phyloP scores from a whole-genome alignment of 1,284 basidiomycete species.

The Vanrija sp. region DNA sequence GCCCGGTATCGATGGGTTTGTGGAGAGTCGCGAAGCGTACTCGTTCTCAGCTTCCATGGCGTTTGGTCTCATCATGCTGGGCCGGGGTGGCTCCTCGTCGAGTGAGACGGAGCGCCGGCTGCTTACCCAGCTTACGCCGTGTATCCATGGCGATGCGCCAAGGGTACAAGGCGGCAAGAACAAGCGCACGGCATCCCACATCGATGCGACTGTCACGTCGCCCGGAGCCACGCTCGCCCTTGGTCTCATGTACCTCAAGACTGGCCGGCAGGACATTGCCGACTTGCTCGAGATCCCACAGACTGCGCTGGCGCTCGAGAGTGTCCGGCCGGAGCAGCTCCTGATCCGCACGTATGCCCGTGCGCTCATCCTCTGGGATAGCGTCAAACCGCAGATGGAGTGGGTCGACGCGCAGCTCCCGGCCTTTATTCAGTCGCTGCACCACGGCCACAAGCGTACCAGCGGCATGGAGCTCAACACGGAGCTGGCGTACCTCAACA shows the following conservation, averaged over 20 bases:
- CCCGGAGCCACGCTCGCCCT: conserved; percentile 86
- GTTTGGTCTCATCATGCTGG: conserved; percentile 95
- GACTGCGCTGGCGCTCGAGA: conserved; percentile 70
- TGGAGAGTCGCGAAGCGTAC: conserved; percentile 85
- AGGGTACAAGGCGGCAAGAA: conserved; percentile 9
- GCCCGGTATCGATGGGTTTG: conserved; percentile 71
- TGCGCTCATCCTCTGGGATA: conserved; percentile 83
- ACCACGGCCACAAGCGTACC: conserved; percentile 51
- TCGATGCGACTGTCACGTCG: conserved; percentile 81
- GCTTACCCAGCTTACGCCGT: conserved; percentile 61
- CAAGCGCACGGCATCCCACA: conserved; percentile 2
- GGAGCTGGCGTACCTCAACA: conserved; percentile 82
- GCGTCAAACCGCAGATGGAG: conserved; percentile 64
- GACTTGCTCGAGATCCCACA: conserved; percentile 79
- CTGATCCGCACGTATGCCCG: conserved; percentile 74
- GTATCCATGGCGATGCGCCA: conserved; percentile 65
- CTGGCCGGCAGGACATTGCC: conserved; percentile 75
- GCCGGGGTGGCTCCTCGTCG: conserved; percentile 62
- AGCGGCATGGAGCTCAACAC: conserved; percentile 61
- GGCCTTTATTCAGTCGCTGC: conserved; percentile 60
- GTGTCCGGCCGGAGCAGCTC: conserved; percentile 81
- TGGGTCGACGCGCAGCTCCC: conserved; percentile 82
- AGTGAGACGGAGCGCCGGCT: conserved; percentile 63
- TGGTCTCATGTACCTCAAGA: conserved; percentile 87
- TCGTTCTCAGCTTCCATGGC: conserved; percentile 81